These are phyloP conservation scores for Fusarium tuaranense DNA, from an alignment of 2,329 filamentous ascomycete species.

Conservation along the genomic window DNA sequence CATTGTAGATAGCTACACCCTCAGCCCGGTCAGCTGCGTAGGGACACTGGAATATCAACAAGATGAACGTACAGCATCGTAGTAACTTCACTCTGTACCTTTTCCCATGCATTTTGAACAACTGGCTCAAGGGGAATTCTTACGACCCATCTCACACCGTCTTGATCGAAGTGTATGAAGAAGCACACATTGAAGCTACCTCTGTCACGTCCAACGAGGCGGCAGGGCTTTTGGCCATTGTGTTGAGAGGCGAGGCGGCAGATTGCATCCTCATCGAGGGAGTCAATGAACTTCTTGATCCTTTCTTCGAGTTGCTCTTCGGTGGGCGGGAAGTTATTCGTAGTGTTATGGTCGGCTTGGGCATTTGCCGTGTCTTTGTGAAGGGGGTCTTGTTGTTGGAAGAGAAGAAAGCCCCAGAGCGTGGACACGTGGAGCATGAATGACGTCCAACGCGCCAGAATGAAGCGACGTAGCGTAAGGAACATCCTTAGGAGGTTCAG, in stretches of 20 bases:
- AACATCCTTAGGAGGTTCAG: too few relatives aligned
- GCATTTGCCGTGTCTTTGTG: background rate
- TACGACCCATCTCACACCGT: slow-evolving; percentile 20
- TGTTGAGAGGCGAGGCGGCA: slow-evolving; percentile 22
- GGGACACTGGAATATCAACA: background rate
- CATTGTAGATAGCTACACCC: slow-evolving; percentile 14
- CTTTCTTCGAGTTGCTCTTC: slow-evolving; percentile 7
- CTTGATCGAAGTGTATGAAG: slow-evolving; percentile 19
- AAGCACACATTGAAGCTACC: slow-evolving; percentile 37
- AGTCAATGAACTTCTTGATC: slow-evolving; percentile 16
- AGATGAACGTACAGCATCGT: slow-evolving; percentile 16
- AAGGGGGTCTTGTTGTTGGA: too few relatives aligned
- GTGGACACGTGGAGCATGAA: too few relatives aligned
- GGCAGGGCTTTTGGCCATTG: slow-evolving; percentile 12
- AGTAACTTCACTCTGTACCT: slow-evolving; percentile 31
- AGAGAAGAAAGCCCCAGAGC: too few relatives aligned
- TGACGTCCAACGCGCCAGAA: too few relatives aligned
- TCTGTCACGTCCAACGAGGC: background rate
- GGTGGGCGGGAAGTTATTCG: background rate
- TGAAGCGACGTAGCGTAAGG: too few relatives aligned
- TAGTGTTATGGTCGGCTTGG: background rate
- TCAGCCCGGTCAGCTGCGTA: background rate
- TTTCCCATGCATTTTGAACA: slow-evolving; percentile 22
- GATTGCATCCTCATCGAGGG: slow-evolving; percentile 22
- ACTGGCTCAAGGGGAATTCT: slow-evolving; percentile 28